These are phyloP conservation scores for Phytopythium oedochilum DNA, from an alignment of 352 stramenopile genomes.

Conservation along the genomic window DNA sequence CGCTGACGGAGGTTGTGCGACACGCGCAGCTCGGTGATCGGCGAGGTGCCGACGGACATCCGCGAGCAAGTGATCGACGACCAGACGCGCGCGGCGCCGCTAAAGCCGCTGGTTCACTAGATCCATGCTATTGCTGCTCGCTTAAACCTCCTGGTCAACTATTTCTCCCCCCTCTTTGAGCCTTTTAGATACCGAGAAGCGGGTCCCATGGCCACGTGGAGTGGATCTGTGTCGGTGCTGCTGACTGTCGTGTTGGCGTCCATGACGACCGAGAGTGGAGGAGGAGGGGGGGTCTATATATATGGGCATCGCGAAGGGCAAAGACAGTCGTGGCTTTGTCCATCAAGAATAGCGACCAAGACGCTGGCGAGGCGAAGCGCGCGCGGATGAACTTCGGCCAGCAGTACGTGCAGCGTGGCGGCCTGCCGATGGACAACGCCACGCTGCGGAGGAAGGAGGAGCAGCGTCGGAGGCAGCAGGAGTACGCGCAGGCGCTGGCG, in stretches of 20 bases:
- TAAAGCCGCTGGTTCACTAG: constrained; percentile 92
- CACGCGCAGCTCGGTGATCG: constrained; percentile 67
- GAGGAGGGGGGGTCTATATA: too few relatives aligned
- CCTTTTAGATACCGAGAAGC: background rate
- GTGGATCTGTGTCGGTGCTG: too few relatives aligned
- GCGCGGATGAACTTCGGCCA: constrained; percentile 3
- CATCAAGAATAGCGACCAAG: too few relatives aligned
- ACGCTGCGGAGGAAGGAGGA: constrained; percentile 36
- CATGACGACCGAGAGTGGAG: background rate
- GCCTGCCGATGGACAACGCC: constrained; percentile 16
- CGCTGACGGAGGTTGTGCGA: constrained; percentile 2
- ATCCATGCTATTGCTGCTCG: background rate
- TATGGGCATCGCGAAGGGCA: too few relatives aligned
- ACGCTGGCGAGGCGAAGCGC: background rate
- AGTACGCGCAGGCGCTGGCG: constrained; percentile 49
- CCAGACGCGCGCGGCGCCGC: constrained; percentile 75
- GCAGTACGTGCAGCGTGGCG: constrained; percentile 23
- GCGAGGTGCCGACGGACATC: constrained; percentile 80
- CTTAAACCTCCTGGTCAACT: background rate
- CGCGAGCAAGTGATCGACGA: constrained; percentile 89
- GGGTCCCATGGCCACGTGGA: too few relatives aligned
- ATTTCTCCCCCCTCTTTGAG: background rate
- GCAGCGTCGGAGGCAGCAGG: constrained; percentile 44
- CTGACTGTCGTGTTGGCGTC: background rate
- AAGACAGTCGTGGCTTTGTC: background rate